Evolutionary conservation across 2,329 filamentous ascomycete species (phyloP).

Genomic region (Alternaria panax): DNA sequence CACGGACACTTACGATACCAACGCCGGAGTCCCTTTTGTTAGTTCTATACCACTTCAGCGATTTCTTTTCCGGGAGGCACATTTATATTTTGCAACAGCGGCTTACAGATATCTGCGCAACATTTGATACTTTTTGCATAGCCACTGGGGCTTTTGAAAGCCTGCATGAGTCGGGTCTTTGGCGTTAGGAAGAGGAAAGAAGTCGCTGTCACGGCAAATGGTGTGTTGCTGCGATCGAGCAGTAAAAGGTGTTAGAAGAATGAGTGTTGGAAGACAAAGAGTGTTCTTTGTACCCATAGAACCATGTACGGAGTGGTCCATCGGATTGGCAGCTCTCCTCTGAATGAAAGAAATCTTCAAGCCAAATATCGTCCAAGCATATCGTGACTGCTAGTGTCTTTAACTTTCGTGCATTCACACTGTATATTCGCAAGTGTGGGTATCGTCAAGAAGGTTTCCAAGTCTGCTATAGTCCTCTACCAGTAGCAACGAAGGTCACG

Average conservation of each 20-base stretch:
- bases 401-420: no score
- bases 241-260: constrained; percentile 15
- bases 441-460: no score
- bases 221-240: constrained; percentile 14
- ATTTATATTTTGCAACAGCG: constrained; percentile 6
- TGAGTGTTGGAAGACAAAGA: constrained; percentile 13
- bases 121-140: constrained; percentile 17
- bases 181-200: constrained; percentile 19
- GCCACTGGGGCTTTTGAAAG: constrained; percentile 6
- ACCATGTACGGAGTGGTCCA: constrained; percentile 14
- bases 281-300: constrained; percentile 23
- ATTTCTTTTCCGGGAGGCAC: constrained; percentile 71
- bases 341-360: constrained; percentile 17
- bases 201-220: constrained; percentile 16
- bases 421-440: no score
- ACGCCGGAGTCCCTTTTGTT: constrained; percentile 36
- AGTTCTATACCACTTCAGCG: constrained; percentile 49
- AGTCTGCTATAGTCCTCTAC: no score
- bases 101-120: constrained; percentile 14
- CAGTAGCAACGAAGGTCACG: no score
- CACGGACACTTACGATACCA: constrained; percentile 43
- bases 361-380: not conserved
- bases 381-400: not conserved
- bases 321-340: constrained; percentile 8
- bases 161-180: constrained; percentile 14